Percentiles rank a stretch among this genome's conserved stretches.
Evolutionary conservation across 192 early-diverging fungal genomes (phyloP).

Genomic region (Coemansia sp.): DNA sequence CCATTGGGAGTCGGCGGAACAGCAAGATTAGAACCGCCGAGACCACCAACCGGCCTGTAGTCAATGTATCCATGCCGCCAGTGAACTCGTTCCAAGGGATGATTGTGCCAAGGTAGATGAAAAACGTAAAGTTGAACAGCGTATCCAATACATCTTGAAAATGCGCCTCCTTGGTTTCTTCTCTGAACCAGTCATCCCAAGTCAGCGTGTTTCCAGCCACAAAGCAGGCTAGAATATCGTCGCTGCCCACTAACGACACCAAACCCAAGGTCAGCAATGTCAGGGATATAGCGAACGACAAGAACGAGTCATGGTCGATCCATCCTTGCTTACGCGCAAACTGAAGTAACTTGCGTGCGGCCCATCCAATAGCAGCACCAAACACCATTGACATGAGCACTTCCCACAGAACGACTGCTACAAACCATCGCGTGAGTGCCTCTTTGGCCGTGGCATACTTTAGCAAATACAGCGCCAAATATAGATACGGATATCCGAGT

Average conservation of each 20-base stretch:
- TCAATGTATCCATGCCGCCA: slow-evolving; percentile 47
- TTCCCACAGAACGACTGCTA: slow-evolving; percentile 71
- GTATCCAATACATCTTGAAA: slow-evolving; percentile 90
- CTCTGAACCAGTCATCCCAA: slow-evolving; percentile 88
- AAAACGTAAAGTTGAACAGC: slow-evolving; percentile 82
- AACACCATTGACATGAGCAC: slow-evolving; percentile 69
- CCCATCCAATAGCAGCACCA: slow-evolving; percentile 70
- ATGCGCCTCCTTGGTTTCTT: slow-evolving; percentile 77
- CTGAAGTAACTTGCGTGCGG: slow-evolving; percentile 67
- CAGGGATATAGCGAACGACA: slow-evolving; percentile 78
- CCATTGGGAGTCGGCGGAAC: slow-evolving; percentile 72
- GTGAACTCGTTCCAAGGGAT: slow-evolving; percentile 71
- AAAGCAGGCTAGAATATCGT: slow-evolving; percentile 75
- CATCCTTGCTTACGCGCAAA: slow-evolving; percentile 62
- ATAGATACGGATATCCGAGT: slow-evolving; percentile 76
- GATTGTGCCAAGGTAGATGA: slow-evolving; percentile 78
- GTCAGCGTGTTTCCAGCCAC: slow-evolving; percentile 73
- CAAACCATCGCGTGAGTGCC: slow-evolving; percentile 74
- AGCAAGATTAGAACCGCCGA: slow-evolving; percentile 66
- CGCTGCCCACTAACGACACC: slow-evolving; percentile 69
- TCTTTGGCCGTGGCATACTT: slow-evolving; percentile 39
- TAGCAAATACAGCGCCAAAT: slow-evolving; percentile 69
- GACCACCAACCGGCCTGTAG: slow-evolving; percentile 68
- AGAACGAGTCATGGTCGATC: slow-evolving; percentile 85
- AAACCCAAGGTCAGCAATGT: slow-evolving; percentile 66